These are phyloP conservation scores for Diplocarpon rosae DNA, from an alignment of 2,329 filamentous ascomycete species.

Conservation along the genomic window DNA sequence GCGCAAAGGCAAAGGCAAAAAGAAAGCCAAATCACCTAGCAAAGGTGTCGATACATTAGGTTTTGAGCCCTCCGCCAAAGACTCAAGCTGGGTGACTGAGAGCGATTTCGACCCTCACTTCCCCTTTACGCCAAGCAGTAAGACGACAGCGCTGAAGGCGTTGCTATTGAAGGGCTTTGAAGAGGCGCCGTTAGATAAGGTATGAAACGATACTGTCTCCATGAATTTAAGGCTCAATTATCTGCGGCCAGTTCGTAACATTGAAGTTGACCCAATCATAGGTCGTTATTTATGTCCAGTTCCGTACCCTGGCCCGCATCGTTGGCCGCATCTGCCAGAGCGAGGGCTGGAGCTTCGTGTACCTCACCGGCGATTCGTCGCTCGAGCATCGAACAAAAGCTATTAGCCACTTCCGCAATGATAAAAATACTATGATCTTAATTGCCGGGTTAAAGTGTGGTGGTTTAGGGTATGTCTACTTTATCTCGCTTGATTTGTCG, in stretches of 20 bases:
- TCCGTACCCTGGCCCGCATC: conserved; percentile 40
- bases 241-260: not conserved
- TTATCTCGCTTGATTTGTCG: too few species aligned
- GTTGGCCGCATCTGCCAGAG: conserved; percentile 37
- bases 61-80: conserved; percentile 18
- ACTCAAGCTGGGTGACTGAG: conserved; percentile 18
- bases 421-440: conserved; percentile 34
- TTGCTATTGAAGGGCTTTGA: conserved; percentile 31
- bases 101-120: conserved; percentile 19
- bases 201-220: not conserved
- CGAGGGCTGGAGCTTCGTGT: conserved; percentile 36
- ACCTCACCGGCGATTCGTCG: conserved; percentile 37
- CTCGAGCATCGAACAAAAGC: conserved; percentile 33
- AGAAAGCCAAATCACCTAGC: conserved; percentile 1
- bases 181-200: conserved; percentile 38
- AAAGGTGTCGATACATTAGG: conserved; percentile 20
- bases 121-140: conserved; percentile 29
- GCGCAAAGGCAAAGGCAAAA: not conserved
- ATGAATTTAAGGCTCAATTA: not conserved
- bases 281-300: conserved; percentile 47
- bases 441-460: conserved; percentile 46
- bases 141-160: conserved; percentile 28
- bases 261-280: conserved; percentile 1
- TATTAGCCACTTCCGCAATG: conserved; percentile 35
- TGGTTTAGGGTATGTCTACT: conserved; percentile 31